Conservation (phyloP, 1,284 basidiomycete species). For the Trichosporon ovoides region DNA sequence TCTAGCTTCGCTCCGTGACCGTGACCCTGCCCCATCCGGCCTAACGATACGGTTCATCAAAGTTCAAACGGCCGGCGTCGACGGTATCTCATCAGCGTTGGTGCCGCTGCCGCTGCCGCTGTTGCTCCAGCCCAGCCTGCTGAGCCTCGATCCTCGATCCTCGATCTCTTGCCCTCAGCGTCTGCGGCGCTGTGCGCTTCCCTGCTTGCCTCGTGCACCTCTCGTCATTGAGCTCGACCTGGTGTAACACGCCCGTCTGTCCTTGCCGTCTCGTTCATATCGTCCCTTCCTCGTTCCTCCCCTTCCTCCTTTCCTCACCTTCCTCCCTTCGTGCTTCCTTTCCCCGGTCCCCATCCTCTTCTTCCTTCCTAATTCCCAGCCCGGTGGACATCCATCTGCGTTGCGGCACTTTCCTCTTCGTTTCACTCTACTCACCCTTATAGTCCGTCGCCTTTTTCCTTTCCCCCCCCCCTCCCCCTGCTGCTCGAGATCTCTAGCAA, state of each 20-base stretch:
- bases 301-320: background rate
- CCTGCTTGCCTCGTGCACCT: background rate
- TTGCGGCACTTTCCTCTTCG: background rate
- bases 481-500: background rate
- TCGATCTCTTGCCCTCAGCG: background rate
- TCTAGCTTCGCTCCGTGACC: background rate
- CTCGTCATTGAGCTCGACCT: slow-evolving; percentile 2
- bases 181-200: background rate
- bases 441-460: background rate
- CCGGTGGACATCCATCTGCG: background rate
- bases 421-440: background rate
- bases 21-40: background rate
- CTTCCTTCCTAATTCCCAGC: background rate
- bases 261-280: background rate
- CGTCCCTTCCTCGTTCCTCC: background rate
- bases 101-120: background rate
- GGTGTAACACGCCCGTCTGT: background rate
- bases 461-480: background rate
- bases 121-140: background rate
- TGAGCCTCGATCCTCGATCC: background rate
- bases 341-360: background rate
- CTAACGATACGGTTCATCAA: background rate
- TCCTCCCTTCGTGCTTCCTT: background rate
- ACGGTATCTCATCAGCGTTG: background rate
- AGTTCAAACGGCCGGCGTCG: slow-evolving; percentile 3